phyloP scores from a whole-genome alignment of 306 rosid genomes.

The Astragalus glycyphyllos region DNA sequence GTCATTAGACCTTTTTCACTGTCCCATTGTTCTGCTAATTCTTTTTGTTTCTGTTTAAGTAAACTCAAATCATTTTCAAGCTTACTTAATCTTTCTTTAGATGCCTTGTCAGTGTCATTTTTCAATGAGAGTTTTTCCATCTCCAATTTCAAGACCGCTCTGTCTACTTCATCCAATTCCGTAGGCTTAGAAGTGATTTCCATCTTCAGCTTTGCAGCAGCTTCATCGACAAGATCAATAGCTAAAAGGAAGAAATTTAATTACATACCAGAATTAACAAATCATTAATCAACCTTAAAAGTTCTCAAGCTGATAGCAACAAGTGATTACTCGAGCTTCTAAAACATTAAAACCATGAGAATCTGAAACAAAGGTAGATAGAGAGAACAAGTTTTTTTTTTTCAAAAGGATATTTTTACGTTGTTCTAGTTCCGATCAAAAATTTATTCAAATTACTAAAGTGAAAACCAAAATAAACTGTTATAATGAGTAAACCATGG shows the following conservation, averaged over 20 bases:
- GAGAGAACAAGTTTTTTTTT: neutral
- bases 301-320: constrained; percentile 5
- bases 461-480: neutral
- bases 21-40: constrained; percentile 81
- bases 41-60: constrained; percentile 88
- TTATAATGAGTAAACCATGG: neutral
- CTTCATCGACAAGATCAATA: constrained; percentile 97
- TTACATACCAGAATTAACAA: constrained; percentile 32
- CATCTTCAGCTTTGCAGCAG: constrained; percentile 98
- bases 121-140: constrained; percentile 92
- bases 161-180: constrained; percentile 90
- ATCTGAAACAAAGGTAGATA: neutral
- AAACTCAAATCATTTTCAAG: constrained; percentile 75
- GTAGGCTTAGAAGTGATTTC: constrained; percentile 97
- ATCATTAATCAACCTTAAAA: constrained; percentile 8
- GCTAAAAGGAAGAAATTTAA: constrained; percentile 60
- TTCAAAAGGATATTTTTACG: neutral
- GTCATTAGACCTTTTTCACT: constrained; percentile 82
- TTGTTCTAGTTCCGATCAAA: constrained; percentile 6
- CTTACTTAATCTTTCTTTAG: constrained; percentile 86
- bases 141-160: constrained; percentile 89
- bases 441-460: neutral
- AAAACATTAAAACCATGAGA: constrained; percentile 7
- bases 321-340: constrained; percentile 8
- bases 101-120: constrained; percentile 94